These are phyloP conservation scores for Geotrichum cucujoidarum DNA, from an alignment of 1,139 yeast species.

Conservation along the genomic window DNA sequence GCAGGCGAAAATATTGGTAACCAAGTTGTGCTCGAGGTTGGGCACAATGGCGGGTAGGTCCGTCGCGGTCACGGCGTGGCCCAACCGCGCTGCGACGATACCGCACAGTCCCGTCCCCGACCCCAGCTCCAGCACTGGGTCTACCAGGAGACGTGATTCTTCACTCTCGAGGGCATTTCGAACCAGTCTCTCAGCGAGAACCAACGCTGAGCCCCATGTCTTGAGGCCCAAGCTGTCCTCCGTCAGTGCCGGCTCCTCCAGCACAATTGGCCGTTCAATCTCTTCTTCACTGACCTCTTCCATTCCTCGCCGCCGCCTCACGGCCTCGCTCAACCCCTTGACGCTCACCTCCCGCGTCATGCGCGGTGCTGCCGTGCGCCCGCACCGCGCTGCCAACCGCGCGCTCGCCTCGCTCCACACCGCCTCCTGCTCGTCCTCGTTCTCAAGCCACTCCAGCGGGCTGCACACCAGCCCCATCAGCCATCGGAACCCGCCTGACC, in stretches of 20 bases:
- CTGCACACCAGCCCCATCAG: conserved; percentile 60
- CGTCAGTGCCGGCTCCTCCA: conserved; percentile 82
- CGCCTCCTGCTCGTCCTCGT: conserved; percentile 38
- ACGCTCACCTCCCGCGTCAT: conserved; percentile 47
- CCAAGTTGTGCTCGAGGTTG: conserved; percentile 57
- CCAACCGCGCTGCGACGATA: conserved; percentile 50
- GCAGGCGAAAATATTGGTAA: too few species aligned
- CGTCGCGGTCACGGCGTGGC: conserved; percentile 54
- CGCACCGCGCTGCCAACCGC: conserved; percentile 76
- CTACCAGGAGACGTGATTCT: conserved; percentile 21
- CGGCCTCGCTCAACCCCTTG: conserved; percentile 16
- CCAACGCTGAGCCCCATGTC: conserved; percentile 91
- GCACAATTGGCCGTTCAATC: conserved; percentile 36
- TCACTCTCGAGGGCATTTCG: conserved; percentile 26
- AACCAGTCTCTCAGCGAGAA: conserved; percentile 55
- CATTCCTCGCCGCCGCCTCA: conserved; percentile 24
- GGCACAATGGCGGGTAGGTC: conserved; percentile 74
- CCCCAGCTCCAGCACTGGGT: conserved; percentile 71
- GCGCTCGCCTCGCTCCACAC: conserved; percentile 55
- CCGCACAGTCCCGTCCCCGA: conserved; percentile 94
- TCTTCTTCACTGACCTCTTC: too few species aligned
- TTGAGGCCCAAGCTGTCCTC: conserved; percentile 84
- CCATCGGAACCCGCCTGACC: conserved; percentile 47
- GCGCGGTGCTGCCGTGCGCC: conserved; percentile 79
- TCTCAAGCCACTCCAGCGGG: conserved; percentile 48